Evolutionary conservation across 1,139 yeast genomes (phyloP), one percentile per base, ranked within the genome.

Genomic region (Debaryomycetaceae sp.): DNA sequence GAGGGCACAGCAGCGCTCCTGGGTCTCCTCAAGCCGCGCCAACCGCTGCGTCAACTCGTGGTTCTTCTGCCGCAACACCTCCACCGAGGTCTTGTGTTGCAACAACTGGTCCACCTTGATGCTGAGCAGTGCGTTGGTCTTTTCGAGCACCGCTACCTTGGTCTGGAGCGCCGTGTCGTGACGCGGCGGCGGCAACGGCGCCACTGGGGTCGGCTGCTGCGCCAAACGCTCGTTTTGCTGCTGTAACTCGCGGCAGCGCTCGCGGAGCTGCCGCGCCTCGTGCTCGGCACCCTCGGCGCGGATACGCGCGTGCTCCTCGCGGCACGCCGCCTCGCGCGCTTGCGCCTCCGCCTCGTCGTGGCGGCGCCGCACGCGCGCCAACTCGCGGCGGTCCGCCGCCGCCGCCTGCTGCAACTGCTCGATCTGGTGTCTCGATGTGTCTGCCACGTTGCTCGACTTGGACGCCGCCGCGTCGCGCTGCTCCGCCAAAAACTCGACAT

Each of bases 391-490:
- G 20, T 52, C 39, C n/a, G 38, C 28, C 3, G 34, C 36, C 19
- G 52, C 41, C 25, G 55, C 49, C 8, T 34, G 57, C 30, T 65
- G 61, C 24, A 67, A 53, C 11, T 69, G 56, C 12, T 65, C 58
- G 13, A 68, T 46, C 16, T 56, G 57, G 30, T 64, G 61, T 16
- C 70, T 45, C 28, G 65, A 44, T 3, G 57, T 73, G 31, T 69
- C 70, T 7, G 71, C 59, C 36, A 73, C 73, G 29, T 66, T 65
- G 15, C 68, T 53, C 27, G 71, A 53, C 34, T 72, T 69, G 5
- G 69, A 60, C 36, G 80, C 83, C 25, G 81, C 51, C 29, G 75
- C 71, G 30, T 69, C 64, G 23, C 80, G 67, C 43, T 79, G 75
- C 26, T 69, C 63, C 33, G 76, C 61, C 36, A 83, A 74, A 34